Conservation (phyloP, 805 yeast species). For the Alloascoidea hylecoeti region DNA sequence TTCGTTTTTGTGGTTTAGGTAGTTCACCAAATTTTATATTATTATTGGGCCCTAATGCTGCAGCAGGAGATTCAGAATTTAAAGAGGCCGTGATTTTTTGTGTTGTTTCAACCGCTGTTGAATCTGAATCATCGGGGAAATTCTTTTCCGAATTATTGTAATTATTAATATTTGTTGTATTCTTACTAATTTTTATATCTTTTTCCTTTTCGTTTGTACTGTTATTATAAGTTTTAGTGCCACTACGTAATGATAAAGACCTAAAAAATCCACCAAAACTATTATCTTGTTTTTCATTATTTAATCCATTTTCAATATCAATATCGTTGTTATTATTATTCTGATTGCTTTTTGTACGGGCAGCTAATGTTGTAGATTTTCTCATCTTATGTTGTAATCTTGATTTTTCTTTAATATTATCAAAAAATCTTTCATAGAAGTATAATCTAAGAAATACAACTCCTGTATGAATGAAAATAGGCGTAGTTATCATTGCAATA, state of each 20-base stretch:
- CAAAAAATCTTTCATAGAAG: conserved; percentile 83
- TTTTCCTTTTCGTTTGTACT: not conserved
- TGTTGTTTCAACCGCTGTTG: not conserved
- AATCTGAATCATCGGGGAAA: not conserved
- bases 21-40: conserved; percentile 45
- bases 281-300: not conserved
- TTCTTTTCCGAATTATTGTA: not conserved
- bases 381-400: conserved; percentile 71
- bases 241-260: not conserved
- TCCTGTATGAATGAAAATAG: conserved; percentile 75
- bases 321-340: no score
- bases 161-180: no score
- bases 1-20: conserved; percentile 28
- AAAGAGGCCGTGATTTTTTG: no score
- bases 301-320: conserved; percentile 1
- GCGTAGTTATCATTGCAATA: conserved; percentile 57
- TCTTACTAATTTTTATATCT: no score
- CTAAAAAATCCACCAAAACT: no score
- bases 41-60: conserved; percentile 4
- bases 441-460: conserved; percentile 67
- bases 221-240: not conserved
- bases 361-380: conserved; percentile 59
- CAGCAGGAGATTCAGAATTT: not conserved
- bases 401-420: conserved; percentile 67
- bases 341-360: conserved; percentile 21